A percentile compares a stretch with the other conserved stretches of the same genome.
phyloP scores from a whole-genome alignment of 139 green algal genomes.

The Dunaliella sp. region DNA sequence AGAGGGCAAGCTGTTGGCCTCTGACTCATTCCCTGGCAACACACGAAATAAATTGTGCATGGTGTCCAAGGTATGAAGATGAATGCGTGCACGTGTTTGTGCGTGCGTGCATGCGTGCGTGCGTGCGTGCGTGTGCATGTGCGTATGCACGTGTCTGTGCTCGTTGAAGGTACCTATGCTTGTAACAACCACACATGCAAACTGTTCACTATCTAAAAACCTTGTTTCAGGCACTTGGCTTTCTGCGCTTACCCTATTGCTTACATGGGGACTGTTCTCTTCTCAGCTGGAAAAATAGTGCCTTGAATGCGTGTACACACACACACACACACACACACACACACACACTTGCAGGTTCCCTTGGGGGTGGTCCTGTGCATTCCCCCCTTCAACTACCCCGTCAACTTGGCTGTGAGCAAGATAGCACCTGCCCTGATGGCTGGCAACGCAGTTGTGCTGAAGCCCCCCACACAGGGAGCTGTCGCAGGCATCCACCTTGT shows the following conservation, averaged over 20 bases:
- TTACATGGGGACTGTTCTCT: too few relatives aligned
- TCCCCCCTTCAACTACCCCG: slow-evolving; percentile 97
- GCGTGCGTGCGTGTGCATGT: too few relatives aligned
- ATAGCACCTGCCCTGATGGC: slow-evolving; percentile 93
- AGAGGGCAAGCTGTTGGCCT: slow-evolving; percentile 79
- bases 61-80: slow-evolving; percentile 65
- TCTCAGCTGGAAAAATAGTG: too few relatives aligned
- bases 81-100: too few relatives aligned
- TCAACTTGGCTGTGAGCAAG: slow-evolving; percentile 96
- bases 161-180: too few relatives aligned
- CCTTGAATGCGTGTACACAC: not conserved
- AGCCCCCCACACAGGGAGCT: slow-evolving; percentile 91
- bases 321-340: not conserved
- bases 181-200: too few relatives aligned
- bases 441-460: slow-evolving; percentile 93
- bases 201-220: too few relatives aligned
- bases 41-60: slow-evolving; percentile 91
- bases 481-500: slow-evolving; percentile 85
- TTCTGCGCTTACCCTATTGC: too few relatives aligned
- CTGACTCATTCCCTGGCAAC: slow-evolving; percentile 90
- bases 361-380: slow-evolving; percentile 92
- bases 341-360: slow-evolving; percentile 61
- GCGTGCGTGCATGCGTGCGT: too few relatives aligned
- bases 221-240: too few relatives aligned
- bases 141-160: too few relatives aligned